Evolutionary conservation across 345 rosid species (phyloP), one percentile per base, ranked within the genome.

Genomic region (Corymbia maculata): DNA sequence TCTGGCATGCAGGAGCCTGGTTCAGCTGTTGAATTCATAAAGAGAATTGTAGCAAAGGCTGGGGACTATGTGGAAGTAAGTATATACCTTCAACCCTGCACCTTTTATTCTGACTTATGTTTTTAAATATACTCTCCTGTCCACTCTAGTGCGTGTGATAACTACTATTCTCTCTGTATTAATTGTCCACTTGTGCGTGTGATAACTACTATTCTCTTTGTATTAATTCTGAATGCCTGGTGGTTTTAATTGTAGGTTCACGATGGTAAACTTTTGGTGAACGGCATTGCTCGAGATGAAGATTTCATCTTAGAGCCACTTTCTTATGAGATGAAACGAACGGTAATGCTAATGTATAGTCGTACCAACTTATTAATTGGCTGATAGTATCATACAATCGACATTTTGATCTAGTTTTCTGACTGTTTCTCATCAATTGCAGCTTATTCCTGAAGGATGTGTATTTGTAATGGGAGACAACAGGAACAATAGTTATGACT

Each of bases 391-490:
- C 85, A 47, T 13, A 11, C 52, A 53, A 52, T 51, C 45, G 28
- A 52, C 45, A 61, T 53, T 19, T 24, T 86, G 75, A 26, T 86
- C 79, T 19, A 10, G 55, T 1, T 16, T 86, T 42, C 64, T 87
- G 51, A 89, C 42, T 57, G 64, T 4, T 36, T 75, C 66, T 80
- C 79, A 14, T 68, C 28, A 51, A 75, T n/a, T 93, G 92, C 95
- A 97, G 99, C 66, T 90, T 88, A 95, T 97, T 75, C 99, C 99
- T 24, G 94, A 96, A 92, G 99, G 94, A 84, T 94, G 90, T 89
- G 99, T 97, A 79, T 96, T 96, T 90, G 99, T 97, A 52, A 86
- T 97, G 95, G 99, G 99, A 64, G 99, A 97, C 92, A 97, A 97
- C 87, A 97, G 99, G 21, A 97, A 97, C 88, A 94, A 96, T 88